These are phyloP conservation scores for Hordeum pubiflorum DNA, from an alignment of 202 grass and related monocot species.

Conservation along the genomic window DNA sequence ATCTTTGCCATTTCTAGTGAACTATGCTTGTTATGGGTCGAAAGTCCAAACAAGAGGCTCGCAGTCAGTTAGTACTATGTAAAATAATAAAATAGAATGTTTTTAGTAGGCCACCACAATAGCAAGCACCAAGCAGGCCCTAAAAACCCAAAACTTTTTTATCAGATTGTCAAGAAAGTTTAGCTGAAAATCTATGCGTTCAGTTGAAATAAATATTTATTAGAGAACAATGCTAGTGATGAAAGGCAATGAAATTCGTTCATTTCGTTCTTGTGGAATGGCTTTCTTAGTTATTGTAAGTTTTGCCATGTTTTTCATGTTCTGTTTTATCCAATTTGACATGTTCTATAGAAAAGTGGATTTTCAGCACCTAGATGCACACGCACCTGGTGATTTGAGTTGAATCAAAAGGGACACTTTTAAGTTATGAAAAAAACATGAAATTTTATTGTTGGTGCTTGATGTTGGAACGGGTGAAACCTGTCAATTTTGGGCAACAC, in stretches of 20 bases:
- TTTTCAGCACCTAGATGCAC: not conserved
- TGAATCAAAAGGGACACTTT: not conserved
- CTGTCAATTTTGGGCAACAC: not conserved
- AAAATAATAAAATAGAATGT: not conserved
- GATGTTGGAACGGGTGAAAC: not conserved
- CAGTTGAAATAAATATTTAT: not conserved
- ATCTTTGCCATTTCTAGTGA: not conserved
- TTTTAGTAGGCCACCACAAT: not conserved
- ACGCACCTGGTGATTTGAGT: not conserved
- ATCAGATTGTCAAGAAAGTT: not conserved
- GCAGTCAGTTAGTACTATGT: slow-evolving; percentile 3
- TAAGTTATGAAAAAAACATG: not conserved
- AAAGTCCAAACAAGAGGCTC: not conserved
- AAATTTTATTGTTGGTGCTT: not conserved
- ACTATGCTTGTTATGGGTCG: not conserved
- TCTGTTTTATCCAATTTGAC: not conserved
- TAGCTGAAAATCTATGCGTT: not conserved
- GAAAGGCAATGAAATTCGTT: not conserved
- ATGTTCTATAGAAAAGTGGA: not conserved
- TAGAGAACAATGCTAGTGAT: not conserved
- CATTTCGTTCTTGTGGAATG: not conserved
- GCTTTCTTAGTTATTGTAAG: not conserved
- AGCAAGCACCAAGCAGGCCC: not conserved
- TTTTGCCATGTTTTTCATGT: slow-evolving; percentile 7
- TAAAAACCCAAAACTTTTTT: not conserved